phyloP scores from a whole-genome alignment of 2,329 filamentous ascomycete genomes.

The Leptographium galeiforme region DNA sequence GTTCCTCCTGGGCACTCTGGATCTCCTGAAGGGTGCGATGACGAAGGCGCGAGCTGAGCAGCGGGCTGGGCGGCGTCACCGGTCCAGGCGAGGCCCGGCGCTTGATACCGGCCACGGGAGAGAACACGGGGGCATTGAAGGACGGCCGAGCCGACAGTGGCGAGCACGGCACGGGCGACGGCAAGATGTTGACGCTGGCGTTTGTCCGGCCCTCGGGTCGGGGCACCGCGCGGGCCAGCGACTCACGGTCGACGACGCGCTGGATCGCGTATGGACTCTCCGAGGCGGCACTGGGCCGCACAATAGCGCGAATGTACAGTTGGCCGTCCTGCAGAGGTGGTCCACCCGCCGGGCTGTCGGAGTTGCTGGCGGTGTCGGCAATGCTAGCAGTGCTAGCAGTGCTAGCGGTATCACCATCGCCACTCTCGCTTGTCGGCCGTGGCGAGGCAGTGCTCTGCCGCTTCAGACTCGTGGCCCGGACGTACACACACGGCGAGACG shows the following conservation, averaged over 20 bases:
- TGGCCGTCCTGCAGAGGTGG: constrained; percentile 6
- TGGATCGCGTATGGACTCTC: constrained; percentile 33
- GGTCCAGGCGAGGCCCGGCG: constrained; percentile 3
- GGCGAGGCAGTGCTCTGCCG: too few species aligned
- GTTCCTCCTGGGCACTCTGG: background rate
- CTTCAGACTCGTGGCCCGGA: constrained; percentile 6
- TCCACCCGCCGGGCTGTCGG: background rate
- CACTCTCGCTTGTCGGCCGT: background rate
- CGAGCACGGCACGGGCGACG: constrained; percentile 3
- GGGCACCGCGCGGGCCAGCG: constrained; percentile 32
- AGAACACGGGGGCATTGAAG: constrained; percentile 4
- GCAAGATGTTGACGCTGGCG: constrained; percentile 7
- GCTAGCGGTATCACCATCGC: background rate
- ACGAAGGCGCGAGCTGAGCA: background rate
- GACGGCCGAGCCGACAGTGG: constrained; percentile 8
- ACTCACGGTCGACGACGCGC: constrained; percentile 35
- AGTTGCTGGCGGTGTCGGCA: background rate
- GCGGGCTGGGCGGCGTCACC: constrained; percentile 3
- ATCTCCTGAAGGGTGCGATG: background rate
- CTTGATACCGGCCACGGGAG: constrained; percentile 1
- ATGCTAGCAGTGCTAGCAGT: background rate
- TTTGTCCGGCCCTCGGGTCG: constrained; percentile 13
- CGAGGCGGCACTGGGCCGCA: constrained; percentile 26
- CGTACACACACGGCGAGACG: constrained; percentile 10
- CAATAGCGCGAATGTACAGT: constrained; percentile 28